Base-by-base conservation (phyloP, 306 rosid species). In the Astragalus membranaceus region DNA sequence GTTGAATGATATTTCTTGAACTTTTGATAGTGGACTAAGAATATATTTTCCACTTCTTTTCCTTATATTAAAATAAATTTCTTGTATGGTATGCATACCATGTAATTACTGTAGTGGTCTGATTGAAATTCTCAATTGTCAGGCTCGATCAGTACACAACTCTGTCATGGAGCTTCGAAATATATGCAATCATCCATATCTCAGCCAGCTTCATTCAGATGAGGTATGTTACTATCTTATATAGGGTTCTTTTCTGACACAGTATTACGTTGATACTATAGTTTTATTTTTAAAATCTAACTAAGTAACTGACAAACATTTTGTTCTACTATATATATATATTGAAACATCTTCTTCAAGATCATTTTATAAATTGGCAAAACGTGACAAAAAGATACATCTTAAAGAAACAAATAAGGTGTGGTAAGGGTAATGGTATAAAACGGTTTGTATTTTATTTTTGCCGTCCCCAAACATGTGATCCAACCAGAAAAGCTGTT, bases 81-180 rank as follows among this genome's bases (percentile, higher is more conserved):
- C 42, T n/a, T 44, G 17, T 15, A 12, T 30, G 37, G 41, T 26
- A 37, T 44, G 17, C 33, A 33, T 11, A 42, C 33, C 33, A 13
- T 33, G 47, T 60, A 43, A 11, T 44, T 73, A n/a, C 62, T 75
- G 49, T 57, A 51, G 47, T 81, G 58, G 29, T 74, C 79, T 85
- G 67, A 85, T 78, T 60, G 52, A 64, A 57, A 59, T 17, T 51
- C 64, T 15, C 17, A 53, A 69, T 66, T 74, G 46, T 77, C 83
- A 95, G 99, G 84, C 78, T 51, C 97, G 97, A 52, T 80, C 99
- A 11, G 99, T 95, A 69, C 99, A 95, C 88, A 95, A 95, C 74
- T 89, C 99, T 49, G 99, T 95, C 54, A 95, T 95, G 99, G 99
- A 95, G 89, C 95, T 87, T 70, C 97, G 97, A 64, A 95, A 95